Evolutionary conservation across 75 land plant species (phyloP).

Genomic region (Larix kaempferi): DNA sequence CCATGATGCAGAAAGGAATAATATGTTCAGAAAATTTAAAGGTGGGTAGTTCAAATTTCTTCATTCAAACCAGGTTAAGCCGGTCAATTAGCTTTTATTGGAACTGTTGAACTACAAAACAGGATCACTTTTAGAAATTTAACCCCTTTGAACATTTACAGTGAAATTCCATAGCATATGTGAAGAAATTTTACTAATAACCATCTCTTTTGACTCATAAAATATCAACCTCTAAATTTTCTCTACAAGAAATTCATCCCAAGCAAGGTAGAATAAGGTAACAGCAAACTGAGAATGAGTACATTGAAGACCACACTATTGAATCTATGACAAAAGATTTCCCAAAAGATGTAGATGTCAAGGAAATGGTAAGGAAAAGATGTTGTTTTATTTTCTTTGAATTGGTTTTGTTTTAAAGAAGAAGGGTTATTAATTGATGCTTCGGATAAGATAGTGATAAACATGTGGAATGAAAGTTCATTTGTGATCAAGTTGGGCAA

Average conservation of each 20-base stretch:
- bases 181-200: not conserved
- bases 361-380: too few relatives aligned
- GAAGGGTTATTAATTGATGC: too few relatives aligned
- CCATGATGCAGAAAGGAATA: too few relatives aligned
- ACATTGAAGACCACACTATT: too few relatives aligned
- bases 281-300: too few relatives aligned
- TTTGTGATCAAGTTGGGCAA: too few relatives aligned
- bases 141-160: not conserved
- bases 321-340: not conserved
- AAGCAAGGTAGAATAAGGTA: not conserved
- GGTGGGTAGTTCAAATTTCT: not conserved
- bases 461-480: too few relatives aligned
- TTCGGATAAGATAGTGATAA: too few relatives aligned
- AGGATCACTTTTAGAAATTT: not conserved
- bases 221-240: not conserved
- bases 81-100: too few relatives aligned
- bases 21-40: not conserved
- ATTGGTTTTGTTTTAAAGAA: too few relatives aligned
- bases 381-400: too few relatives aligned
- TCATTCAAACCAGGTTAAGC: not conserved
- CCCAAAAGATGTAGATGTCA: not conserved
- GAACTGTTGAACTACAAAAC: constrained; percentile 1
- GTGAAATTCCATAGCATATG: not conserved
- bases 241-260: not conserved
- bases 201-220: not conserved